Evolutionary conservation across 1,284 basidiomycete genomes (phyloP), one percentile per base, ranked within the genome.

Genomic region (Golubevia sp.): DNA sequence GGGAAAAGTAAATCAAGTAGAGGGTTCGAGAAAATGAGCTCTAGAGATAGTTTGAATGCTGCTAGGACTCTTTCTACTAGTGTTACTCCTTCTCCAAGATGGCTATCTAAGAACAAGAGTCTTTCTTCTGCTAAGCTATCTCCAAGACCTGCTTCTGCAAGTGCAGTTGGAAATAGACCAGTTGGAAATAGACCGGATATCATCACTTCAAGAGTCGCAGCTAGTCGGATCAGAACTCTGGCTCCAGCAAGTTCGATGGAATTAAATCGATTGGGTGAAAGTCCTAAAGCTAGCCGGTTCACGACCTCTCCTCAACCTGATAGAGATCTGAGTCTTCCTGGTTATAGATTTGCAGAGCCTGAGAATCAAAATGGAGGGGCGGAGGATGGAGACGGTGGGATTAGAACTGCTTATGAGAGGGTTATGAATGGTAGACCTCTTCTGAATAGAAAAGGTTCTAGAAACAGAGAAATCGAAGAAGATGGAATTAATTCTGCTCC

Each of bases 51-150:
- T 51, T 65, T 76, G 4, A 70, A 69, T 15, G 66, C 63, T 18
- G 74, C 74, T 20, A 60, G 63, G 23, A 72, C 72, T 49, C 55
- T 76, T 20, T 76, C 74, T 4, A 68, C 74, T 21, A 70, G 67
- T 20, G 74, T 76, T 24, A 74, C 74, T 30, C 71, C 74, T 3
- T 70, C 67, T 24, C 74, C 74, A 2, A 66, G 74, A n/a, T 76
- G 74, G 74, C 62, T 76, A 23, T 64, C 64, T 7, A 26, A 23
- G 30, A 55, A 50, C 13, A 24, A 65, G 61, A 26, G 56, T 59
- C 5, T 62, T 63, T 55, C 58, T 62, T 15, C 55, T 59, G 59
- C 48, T 5, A 61, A 66, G 20, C 60, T 66, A 13, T 71, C 70
- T 44, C 69, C 71, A 3, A 58, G 70, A 5, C 70, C 73, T 20